Evolutionary conservation across 257 asterid species (phyloP).

Genomic region (Anisodus acutangulus): DNA sequence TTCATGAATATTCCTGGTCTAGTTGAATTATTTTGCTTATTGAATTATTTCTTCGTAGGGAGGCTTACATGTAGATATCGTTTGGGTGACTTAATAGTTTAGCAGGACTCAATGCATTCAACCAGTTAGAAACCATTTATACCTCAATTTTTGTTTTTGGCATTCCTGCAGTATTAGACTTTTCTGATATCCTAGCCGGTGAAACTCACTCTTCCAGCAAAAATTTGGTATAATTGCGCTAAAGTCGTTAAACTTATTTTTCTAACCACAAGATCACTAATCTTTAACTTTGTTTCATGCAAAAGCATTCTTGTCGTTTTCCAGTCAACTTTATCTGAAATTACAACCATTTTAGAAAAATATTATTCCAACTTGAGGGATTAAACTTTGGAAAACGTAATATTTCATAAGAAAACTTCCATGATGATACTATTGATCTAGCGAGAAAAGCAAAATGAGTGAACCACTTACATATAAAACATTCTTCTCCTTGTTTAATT

Average conservation of each 20-base stretch:
- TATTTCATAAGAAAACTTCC: not conserved
- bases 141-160: too few relatives aligned
- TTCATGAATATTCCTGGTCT: not conserved
- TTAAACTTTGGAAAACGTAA: too few relatives aligned
- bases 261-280: not conserved
- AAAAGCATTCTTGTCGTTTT: not conserved
- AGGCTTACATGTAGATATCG: not conserved
- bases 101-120: not conserved
- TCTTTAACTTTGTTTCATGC: not conserved
- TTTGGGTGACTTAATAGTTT: not conserved
- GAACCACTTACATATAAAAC: not conserved
- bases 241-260: not conserved
- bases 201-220: too few relatives aligned
- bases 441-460: too few relatives aligned
- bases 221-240: not conserved
- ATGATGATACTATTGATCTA: not conserved
- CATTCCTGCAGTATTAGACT: too few relatives aligned
- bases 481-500: not conserved
- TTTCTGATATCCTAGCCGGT: too few relatives aligned
- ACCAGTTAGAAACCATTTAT: too few relatives aligned
- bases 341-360: not conserved
- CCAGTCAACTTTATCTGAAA: not conserved
- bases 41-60: not conserved
- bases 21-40: constrained; percentile 2
- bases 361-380: not conserved